Evolutionary conservation across 306 rosid genomes (phyloP), one percentile per base, ranked within the genome.

Genomic region (Glycine soja): DNA sequence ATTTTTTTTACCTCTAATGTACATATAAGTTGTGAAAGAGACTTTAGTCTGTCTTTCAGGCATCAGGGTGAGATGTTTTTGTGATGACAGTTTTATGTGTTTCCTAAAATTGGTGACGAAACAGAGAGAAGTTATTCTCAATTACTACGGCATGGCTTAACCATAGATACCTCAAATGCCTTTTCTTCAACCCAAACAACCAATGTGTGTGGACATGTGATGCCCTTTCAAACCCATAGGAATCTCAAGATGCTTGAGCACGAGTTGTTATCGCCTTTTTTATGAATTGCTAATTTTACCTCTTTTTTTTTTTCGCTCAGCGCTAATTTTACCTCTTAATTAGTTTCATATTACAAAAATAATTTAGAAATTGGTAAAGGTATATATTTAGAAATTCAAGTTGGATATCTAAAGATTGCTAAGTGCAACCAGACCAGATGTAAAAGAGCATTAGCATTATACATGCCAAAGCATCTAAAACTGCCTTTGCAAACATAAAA

Each of bases 401-500:
- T 19, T 58, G 3, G 32, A 43, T 36, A 71, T 61, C 42, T 57
- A 2, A 79, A 45, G 71, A 70, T 58, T 70, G n/a, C 5, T 12
- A 46, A 66, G 66, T 77, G 43, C 52, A 77, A 40, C 16, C 42
- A 57, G 1, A 18, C 45, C 7, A 43, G 54, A 34, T 47, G 16
- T 16, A 36, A 13, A 75, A 43, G 45, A 34, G 24, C 61, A n/a
- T n/a, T n/a, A 34, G 16, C 69, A 54, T 78, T 68, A n/a, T 16
- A 42, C 54, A 11, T 38, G 52, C 30, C 8, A 18, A 56, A 34
- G 52, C 30, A 54, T 54, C 30, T 56, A 24, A 56, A 56, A 4
- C 13, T 70, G 51, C 10, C 32, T 16, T 70, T 15, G 52, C 63
- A 15, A 79, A 47, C 71, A 59, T 59, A 42, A 71, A 58, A 77